These are phyloP conservation scores for Hypoxylon sp. DNA, from an alignment of 2,329 filamentous ascomycete species.

Conservation along the genomic window DNA sequence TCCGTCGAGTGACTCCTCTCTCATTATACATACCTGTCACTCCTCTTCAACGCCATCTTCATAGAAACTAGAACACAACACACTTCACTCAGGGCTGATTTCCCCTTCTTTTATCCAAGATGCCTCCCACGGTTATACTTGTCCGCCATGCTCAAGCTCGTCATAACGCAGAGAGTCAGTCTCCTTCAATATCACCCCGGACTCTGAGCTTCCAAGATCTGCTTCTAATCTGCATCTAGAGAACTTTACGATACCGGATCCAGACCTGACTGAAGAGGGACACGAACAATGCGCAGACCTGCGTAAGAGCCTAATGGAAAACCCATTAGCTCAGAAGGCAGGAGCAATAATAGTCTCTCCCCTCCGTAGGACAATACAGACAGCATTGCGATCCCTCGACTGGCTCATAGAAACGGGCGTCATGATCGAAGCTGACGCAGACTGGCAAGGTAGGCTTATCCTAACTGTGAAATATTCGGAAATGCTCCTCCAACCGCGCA, in stretches of 20 bases:
- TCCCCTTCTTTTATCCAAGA: slow-evolving; percentile 57
- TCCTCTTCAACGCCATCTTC: background rate
- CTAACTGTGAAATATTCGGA: background rate
- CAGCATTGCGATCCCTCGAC: slow-evolving; percentile 67
- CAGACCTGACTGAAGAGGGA: slow-evolving; percentile 63
- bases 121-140: slow-evolving; percentile 76
- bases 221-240: slow-evolving; percentile 54
- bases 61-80: background rate
- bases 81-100: background rate
- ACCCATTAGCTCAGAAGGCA: slow-evolving; percentile 57
- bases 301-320: slow-evolving; percentile 57
- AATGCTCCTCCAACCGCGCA: slow-evolving; percentile 26
- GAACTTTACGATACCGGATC: slow-evolving; percentile 64
- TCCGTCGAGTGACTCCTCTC: background rate
- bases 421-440: slow-evolving; percentile 67
- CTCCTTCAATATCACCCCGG: background rate
- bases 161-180: slow-evolving; percentile 68
- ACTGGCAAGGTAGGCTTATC: slow-evolving; percentile 70
- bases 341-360: slow-evolving; percentile 72
- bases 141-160: slow-evolving; percentile 86
- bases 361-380: slow-evolving; percentile 75
- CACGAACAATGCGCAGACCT: slow-evolving; percentile 62
- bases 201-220: background rate
- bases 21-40: background rate
- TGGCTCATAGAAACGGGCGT: slow-evolving; percentile 69